Evolutionary conservation across 176 grass and related monocot species (phyloP).

Genomic region (Microstegium vimineum): DNA sequence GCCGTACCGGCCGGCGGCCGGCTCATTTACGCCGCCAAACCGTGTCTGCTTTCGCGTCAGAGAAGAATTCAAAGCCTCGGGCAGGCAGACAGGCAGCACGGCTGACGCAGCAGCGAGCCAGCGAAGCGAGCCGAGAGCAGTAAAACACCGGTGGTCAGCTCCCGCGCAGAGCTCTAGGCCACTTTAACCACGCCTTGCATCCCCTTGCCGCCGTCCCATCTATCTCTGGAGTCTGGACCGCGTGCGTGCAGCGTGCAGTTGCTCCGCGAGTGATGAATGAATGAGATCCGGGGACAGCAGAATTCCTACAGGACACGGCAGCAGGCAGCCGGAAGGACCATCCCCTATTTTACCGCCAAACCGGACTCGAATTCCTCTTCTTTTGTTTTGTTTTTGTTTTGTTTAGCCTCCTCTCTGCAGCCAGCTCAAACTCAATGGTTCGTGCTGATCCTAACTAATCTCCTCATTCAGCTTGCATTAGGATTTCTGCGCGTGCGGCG

Average conservation of each 20-base stretch:
- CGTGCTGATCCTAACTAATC: neutral
- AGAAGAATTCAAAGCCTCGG: neutral
- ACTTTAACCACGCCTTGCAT: too few relatives aligned
- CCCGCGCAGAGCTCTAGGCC: too few relatives aligned
- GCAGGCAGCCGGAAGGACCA: too few relatives aligned
- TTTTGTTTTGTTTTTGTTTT: too few relatives aligned
- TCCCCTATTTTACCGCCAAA: slow-evolving; percentile 22
- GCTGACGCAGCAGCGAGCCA: neutral
- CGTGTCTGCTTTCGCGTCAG: neutral
- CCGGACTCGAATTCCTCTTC: neutral
- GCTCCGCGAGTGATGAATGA: slow-evolving; percentile 7
- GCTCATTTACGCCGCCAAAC: slow-evolving; percentile 13
- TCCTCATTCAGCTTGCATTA: neutral
- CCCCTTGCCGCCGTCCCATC: neutral
- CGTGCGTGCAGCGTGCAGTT: neutral
- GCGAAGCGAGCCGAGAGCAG: too few relatives aligned
- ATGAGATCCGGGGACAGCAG: neutral
- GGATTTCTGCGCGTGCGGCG: neutral
- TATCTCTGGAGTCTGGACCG: too few relatives aligned
- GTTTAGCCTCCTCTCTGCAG: neutral
- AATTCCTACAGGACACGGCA: slow-evolving; percentile 34
- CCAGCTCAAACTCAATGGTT: neutral
- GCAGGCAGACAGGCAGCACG: too few relatives aligned
- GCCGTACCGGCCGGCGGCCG: slow-evolving; percentile 22
- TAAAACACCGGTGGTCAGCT: too few relatives aligned